These are phyloP conservation scores for Larix kaempferi DNA, from an alignment of 75 land plant species.

Conservation along the genomic window DNA sequence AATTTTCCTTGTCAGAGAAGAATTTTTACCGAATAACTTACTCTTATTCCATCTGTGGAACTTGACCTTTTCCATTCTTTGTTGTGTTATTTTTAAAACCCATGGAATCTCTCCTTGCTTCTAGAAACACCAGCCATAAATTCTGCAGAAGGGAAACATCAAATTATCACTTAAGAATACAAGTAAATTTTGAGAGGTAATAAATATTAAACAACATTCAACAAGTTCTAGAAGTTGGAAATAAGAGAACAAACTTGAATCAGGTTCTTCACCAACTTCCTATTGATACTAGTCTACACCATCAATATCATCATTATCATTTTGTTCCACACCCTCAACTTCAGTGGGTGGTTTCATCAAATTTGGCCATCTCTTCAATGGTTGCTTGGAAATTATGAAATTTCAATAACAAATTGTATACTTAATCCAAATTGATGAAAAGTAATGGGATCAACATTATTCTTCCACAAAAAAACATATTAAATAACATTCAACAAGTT, in stretches of 20 bases:
- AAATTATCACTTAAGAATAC: neutral
- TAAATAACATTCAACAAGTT: neutral
- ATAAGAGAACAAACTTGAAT: slow-evolving; percentile 30
- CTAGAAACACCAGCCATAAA: slow-evolving; percentile 2
- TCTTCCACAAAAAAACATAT: neutral
- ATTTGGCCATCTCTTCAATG: neutral
- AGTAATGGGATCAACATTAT: neutral
- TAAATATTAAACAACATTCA: neutral
- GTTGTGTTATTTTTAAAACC: neutral
- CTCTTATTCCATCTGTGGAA: neutral
- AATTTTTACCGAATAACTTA: neutral
- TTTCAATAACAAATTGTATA: neutral
- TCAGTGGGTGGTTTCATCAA: neutral
- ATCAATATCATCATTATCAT: slow-evolving; percentile 29
- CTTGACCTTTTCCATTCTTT: slow-evolving; percentile 3
- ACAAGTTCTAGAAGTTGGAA: neutral
- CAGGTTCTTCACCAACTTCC: slow-evolving; percentile 59
- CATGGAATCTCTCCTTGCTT: neutral
- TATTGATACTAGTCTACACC: slow-evolving; percentile 41
- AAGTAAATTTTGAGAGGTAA: neutral
- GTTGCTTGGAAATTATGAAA: slow-evolving; percentile 18
- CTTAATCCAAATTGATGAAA: neutral
- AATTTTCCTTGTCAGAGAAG: neutral
- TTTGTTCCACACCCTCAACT: neutral
- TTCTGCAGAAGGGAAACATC: neutral